Conservation (phyloP, 768 basidiomycete genomes). For the Butyriboletus loyo region DNA sequence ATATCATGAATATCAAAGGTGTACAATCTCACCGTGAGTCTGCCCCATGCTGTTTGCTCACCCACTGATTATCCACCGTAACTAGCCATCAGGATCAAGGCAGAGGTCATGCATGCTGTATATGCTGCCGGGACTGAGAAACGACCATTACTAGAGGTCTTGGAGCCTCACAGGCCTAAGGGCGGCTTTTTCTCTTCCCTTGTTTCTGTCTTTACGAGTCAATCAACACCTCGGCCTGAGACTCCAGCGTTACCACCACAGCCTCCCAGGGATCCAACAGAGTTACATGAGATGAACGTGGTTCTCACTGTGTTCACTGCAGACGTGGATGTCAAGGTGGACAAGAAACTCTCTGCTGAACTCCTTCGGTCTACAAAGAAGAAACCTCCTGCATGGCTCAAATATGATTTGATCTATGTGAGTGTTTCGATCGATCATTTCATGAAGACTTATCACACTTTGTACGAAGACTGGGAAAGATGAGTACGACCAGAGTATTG, state of each 20-base stretch:
- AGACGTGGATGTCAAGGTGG: conserved; percentile 55
- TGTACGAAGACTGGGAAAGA: conserved; percentile 68
- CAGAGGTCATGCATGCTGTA: conserved; percentile 12
- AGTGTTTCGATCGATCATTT: background rate
- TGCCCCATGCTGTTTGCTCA: background rate
- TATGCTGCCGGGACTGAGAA: conserved; percentile 30
- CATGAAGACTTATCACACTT: background rate
- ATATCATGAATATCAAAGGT: conserved; percentile 65
- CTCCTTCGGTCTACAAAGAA: conserved; percentile 93
- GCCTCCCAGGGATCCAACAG: conserved; percentile 23
- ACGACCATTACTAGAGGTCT: conserved; percentile 38
- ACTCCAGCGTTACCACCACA: conserved; percentile 7
- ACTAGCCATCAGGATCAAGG: conserved; percentile 39
- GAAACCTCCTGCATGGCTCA: conserved; percentile 73
- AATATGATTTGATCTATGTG: conserved; percentile 78
- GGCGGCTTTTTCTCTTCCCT: conserved; percentile 48
- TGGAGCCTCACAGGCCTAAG: conserved; percentile 28
- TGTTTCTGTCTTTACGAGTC: conserved; percentile 25
- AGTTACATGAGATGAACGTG: conserved; percentile 24
- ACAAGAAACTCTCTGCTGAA: conserved; percentile 66
- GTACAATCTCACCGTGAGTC: conserved; percentile 62
- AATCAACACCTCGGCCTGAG: conserved; percentile 12
- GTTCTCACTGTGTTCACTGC: conserved; percentile 35
- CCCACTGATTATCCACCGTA: background rate
- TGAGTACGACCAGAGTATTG: conserved; percentile 70